Conservation (phyloP, 2,329 filamentous ascomycete genomes). For the Zopfia rhizophila region DNA sequence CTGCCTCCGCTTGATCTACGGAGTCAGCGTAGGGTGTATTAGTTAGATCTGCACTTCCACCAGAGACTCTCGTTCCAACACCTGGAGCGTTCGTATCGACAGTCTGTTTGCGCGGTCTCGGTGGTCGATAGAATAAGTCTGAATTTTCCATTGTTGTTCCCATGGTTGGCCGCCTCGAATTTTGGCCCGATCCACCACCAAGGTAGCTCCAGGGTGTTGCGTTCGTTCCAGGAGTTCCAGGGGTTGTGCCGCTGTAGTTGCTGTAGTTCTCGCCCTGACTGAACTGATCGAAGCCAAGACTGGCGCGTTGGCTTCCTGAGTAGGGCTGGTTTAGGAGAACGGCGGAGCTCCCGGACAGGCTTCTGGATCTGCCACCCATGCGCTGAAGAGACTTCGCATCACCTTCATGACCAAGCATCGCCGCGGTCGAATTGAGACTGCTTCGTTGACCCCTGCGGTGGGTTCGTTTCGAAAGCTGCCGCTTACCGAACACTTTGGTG, state of each 20-base stretch:
- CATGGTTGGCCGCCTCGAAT: constrained; percentile 52
- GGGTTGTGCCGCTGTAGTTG: constrained; percentile 69
- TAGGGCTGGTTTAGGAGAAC: constrained; percentile 66
- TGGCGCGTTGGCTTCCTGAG: constrained; percentile 57
- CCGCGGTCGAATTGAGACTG: constrained; percentile 83
- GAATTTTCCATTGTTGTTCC: constrained; percentile 49
- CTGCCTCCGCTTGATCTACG: constrained; percentile 46
- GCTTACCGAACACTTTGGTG: constrained; percentile 87
- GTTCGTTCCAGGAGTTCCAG: constrained; percentile 77
- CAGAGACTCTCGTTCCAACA: constrained; percentile 56
- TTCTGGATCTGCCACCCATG: constrained; percentile 65
- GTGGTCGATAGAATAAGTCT: constrained; percentile 91
- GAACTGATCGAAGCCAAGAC: constrained; percentile 65
- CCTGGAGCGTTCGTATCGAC: constrained; percentile 59
- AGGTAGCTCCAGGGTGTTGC: constrained; percentile 78
- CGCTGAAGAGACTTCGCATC: constrained; percentile 69
- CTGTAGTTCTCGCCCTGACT: constrained; percentile 61
- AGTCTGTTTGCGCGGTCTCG: constrained; percentile 72
- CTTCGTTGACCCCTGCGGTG: constrained; percentile 74
- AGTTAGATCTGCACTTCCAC: constrained; percentile 59
- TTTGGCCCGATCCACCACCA: constrained; percentile 57
- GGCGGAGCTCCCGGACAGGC: constrained; percentile 70
- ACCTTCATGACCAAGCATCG: constrained; percentile 78
- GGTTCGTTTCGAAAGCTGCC: constrained; percentile 82
- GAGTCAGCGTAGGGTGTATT: constrained; percentile 58